Base-by-base conservation (phyloP, 1,284 basidiomycete genomes). In the Xerocomus alliaceus region DNA sequence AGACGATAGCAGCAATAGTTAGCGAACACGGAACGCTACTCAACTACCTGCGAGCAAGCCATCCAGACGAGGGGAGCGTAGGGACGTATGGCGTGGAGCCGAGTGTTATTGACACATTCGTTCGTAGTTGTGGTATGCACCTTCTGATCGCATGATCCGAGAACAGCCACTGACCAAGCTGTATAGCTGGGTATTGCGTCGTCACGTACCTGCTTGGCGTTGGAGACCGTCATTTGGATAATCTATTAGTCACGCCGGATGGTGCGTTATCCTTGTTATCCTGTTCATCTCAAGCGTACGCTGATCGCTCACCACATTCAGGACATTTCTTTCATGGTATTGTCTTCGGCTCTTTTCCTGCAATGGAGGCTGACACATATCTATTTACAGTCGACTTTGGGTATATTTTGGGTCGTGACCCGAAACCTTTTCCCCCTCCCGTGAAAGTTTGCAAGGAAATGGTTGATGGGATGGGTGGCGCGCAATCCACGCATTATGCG, bases 371-470 rank as follows among this genome's bases (percentile, higher is more conserved):
- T 73, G 15, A 70, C 54, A 18, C 20, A 46, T 26, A 42, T 42
- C 34, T 44, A 53, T 42, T 37, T 48, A 0, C 69, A 95, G 97
- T 99, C 66, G 97, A 99, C 77, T 99, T 99, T 74, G 97, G 97
- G 4, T 99, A 98, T 78, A 99, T 99, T 70, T 85, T 99, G 11
- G 97, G 97, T 4, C 90, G 96, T 10, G 97, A 99, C 73, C 97
- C 97, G 0, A 99, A 99, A 76, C 95, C 96, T 0, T 98, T 97
- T 74, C 95, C 97, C 7, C 97, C 97, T 2, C 93, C 95, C 2
- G 95, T 99, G 69, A 99, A 99, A 77, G 93, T 99, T 31, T 97
- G 95, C 79, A 97, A 97, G 70, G 97, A 99, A 75, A 99, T 99
- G 97, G 95, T 99, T 1, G 97, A 99, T 72, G 96, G 93, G 11